These are phyloP conservation scores for Colletotrichum tamarilloi DNA, from an alignment of 2,329 filamentous ascomycete genomes.

Conservation along the genomic window DNA sequence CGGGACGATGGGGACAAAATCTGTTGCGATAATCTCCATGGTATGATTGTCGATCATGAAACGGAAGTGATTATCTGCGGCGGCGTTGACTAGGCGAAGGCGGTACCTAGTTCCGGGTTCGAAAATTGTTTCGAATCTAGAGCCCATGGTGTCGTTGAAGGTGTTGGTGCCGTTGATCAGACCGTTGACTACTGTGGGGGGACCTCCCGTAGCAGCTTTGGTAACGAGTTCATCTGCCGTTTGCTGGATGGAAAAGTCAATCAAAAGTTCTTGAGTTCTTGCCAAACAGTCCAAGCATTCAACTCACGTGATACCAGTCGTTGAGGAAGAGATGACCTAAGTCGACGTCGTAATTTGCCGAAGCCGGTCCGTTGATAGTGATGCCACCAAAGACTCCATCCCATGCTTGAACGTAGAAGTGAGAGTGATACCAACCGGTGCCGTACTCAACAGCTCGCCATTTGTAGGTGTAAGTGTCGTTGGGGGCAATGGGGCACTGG, in stretches of 20 bases:
- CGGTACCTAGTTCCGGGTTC: conserved; percentile 55
- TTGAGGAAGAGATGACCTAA: conserved; percentile 68
- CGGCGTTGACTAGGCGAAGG: conserved; percentile 60
- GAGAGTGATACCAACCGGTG: conserved; percentile 70
- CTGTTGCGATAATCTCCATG: conserved; percentile 66
- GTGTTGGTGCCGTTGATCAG: conserved; percentile 57
- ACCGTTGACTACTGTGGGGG: conserved; percentile 55
- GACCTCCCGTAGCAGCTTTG: conserved; percentile 42
- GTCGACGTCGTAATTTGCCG: conserved; percentile 71
- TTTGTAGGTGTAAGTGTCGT: conserved; percentile 64
- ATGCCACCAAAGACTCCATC: conserved; percentile 71
- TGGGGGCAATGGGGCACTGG: conserved; percentile 63
- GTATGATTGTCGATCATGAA: conserved; percentile 68
- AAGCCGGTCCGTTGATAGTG: conserved; percentile 70
- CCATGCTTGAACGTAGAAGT: conserved; percentile 60
- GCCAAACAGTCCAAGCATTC: too few relatives aligned
- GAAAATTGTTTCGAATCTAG: conserved; percentile 51
- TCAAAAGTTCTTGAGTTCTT: too few relatives aligned
- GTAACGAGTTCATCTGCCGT: conserved; percentile 52
- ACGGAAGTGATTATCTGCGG: conserved; percentile 55
- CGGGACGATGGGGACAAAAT: conserved; percentile 68
- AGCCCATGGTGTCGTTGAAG: conserved; percentile 46
- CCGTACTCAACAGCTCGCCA: conserved; percentile 68
- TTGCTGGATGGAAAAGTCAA: neutral
- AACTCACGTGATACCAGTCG: conserved; percentile 64